Conservation (phyloP, 2,329 filamentous ascomycete genomes). For the Neofusicoccum umdonicola region DNA sequence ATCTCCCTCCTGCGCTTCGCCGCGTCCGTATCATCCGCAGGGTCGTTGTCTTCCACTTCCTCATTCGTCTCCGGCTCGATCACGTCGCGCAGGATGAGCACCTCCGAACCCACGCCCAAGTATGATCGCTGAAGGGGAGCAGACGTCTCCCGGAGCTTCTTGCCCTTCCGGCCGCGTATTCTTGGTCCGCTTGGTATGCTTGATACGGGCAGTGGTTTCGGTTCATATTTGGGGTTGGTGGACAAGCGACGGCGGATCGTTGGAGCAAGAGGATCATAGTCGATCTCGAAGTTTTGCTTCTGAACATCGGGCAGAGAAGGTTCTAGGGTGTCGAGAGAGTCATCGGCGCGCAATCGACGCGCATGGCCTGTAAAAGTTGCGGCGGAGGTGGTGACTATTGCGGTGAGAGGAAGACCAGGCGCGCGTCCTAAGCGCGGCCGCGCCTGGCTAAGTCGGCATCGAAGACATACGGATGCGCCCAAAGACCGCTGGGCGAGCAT, state of each 20-base stretch:
- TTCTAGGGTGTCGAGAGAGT: conserved; percentile 24
- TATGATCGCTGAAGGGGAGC: conserved; percentile 29
- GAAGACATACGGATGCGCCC: conserved; percentile 38
- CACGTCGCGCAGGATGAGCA: conserved; percentile 34
- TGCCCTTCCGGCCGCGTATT: conserved; percentile 24
- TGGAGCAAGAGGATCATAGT: background rate
- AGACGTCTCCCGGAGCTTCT: conserved; percentile 28
- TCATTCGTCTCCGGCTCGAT: conserved; percentile 2
- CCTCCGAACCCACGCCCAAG: conserved; percentile 35
- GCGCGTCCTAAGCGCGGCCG: conserved; percentile 15
- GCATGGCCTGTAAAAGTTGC: conserved; percentile 11
- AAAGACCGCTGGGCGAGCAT: conserved; percentile 38
- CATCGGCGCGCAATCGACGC: conserved; percentile 19
- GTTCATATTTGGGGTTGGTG: background rate
- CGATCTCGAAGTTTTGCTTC: background rate
- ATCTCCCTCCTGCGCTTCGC: conserved; percentile 20
- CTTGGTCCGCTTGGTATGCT: too few relatives aligned
- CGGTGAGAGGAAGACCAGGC: background rate
- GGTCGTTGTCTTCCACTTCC: background rate
- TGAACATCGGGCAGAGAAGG: background rate
- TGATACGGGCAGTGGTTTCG: background rate
- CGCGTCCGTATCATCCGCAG: background rate
- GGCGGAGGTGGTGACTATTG: conserved; percentile 19
- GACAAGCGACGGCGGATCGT: background rate
- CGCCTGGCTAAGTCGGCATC: conserved; percentile 35